phyloP scores from a whole-genome alignment of 2,329 filamentous ascomycete species.

The Hymenoscyphus fraxineus region DNA sequence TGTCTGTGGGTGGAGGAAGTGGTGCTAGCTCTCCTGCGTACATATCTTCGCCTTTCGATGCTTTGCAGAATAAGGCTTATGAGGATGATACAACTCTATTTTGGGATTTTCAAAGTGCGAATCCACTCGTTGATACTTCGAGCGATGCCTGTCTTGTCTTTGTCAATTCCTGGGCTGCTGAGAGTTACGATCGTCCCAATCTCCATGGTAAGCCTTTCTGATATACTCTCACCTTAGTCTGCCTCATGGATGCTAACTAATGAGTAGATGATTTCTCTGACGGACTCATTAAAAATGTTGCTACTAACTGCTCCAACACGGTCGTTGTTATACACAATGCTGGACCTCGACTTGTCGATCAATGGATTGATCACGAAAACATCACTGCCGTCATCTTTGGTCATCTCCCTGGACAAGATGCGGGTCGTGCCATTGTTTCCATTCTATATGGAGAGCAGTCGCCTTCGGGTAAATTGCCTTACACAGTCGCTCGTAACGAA shows the following conservation, averaged over 20 bases:
- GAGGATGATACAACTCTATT: constrained; percentile 5
- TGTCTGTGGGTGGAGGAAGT: constrained; percentile 46
- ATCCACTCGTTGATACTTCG: constrained; percentile 60
- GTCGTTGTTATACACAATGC: constrained; percentile 63
- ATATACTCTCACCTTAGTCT: too few relatives aligned
- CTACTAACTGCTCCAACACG: constrained; percentile 39
- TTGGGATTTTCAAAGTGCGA: constrained; percentile 6
- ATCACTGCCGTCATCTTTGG: constrained; percentile 75
- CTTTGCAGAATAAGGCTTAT: constrained; percentile 8
- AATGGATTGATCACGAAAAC: constrained; percentile 67
- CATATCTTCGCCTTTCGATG: constrained; percentile 19
- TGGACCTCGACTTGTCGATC: constrained; percentile 52
- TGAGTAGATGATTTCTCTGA: constrained; percentile 15
- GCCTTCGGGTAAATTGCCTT: constrained; percentile 76
- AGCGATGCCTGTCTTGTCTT: constrained; percentile 70
- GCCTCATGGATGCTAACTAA: too few relatives aligned
- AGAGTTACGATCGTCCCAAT: constrained; percentile 68
- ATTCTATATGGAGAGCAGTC: constrained; percentile 40
- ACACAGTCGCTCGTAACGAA: constrained; percentile 65
- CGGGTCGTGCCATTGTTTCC: constrained; percentile 68
- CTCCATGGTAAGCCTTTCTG: constrained; percentile 42
- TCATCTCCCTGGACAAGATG: constrained; percentile 78
- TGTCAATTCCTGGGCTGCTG: constrained; percentile 77
- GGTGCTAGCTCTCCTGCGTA: constrained; percentile 55
- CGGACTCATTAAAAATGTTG: constrained; percentile 42